These are phyloP conservation scores for Nicotiana sylvestris DNA, from an alignment of 257 asterid species.

Conservation along the genomic window DNA sequence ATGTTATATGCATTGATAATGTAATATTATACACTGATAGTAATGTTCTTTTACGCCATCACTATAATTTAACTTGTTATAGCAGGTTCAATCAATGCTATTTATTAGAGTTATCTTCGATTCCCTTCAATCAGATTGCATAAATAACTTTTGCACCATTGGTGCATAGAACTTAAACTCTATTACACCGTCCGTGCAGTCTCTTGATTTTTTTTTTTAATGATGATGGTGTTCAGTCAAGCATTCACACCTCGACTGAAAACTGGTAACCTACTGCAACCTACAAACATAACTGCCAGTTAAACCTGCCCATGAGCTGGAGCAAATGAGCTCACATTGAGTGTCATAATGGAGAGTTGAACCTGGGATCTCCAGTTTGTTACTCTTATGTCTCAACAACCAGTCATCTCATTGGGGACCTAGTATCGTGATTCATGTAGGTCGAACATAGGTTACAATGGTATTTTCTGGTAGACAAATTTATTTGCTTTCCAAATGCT, in stretches of 20 bases:
- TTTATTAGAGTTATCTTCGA: too few relatives aligned
- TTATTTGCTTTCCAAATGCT: neutral
- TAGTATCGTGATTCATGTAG: neutral
- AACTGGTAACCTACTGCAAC: neutral
- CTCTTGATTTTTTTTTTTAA: neutral
- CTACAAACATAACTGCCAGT: neutral
- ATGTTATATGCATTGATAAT: too few relatives aligned
- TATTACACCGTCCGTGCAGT: neutral
- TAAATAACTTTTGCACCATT: too few relatives aligned
- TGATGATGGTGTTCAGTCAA: too few relatives aligned
- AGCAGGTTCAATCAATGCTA: too few relatives aligned
- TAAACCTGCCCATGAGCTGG: neutral
- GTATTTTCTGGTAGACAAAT: neutral
- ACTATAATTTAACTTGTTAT: too few relatives aligned
- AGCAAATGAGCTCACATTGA: neutral
- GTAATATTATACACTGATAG: too few relatives aligned
- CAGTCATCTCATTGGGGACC: neutral
- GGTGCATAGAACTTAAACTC: too few relatives aligned
- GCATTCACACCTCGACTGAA: neutral
- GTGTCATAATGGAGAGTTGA: neutral
- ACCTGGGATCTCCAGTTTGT: neutral
- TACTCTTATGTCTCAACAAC: neutral
- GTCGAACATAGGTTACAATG: neutral
- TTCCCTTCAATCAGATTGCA: too few relatives aligned
- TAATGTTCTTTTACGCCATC: too few relatives aligned